phyloP scores from a whole-genome alignment of 768 basidiomycete species.

The Russula foetens region DNA sequence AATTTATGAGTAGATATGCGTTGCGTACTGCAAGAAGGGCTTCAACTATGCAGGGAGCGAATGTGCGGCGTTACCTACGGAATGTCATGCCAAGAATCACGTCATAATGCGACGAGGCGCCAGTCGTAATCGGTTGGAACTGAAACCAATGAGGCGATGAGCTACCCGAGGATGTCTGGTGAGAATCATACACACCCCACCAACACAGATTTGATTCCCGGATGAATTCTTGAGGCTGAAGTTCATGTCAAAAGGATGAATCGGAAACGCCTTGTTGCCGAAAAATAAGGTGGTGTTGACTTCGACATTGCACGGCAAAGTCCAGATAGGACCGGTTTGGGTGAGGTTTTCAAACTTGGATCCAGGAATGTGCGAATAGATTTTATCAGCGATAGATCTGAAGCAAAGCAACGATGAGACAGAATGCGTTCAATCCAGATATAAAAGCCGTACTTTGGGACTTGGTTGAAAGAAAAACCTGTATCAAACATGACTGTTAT shows the following conservation, averaged over 20 bases:
- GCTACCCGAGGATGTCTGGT: not conserved
- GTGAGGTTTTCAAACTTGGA: constrained; percentile 39
- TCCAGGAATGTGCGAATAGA: constrained; percentile 49
- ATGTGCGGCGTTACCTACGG: constrained; percentile 33
- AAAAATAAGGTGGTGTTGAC: constrained; percentile 62
- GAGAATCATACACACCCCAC: constrained; percentile 33
- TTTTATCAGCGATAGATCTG: constrained; percentile 47
- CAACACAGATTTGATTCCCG: constrained; percentile 30
- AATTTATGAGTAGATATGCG: constrained; percentile 54
- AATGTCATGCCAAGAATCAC: constrained; percentile 70
- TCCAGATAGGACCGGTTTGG: constrained; percentile 43
- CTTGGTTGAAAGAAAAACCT: constrained; percentile 60
- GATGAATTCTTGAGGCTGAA: constrained; percentile 13
- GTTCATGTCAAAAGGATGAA: constrained; percentile 60
- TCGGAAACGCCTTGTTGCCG: constrained; percentile 44
- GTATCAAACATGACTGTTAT: constrained; percentile 60
- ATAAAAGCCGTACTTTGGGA: constrained; percentile 35
- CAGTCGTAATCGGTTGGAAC: constrained; percentile 63
- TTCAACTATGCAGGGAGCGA: not conserved
- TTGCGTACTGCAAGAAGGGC: constrained; percentile 45
- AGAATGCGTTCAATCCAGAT: constrained; percentile 4
- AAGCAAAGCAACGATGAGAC: constrained; percentile 6
- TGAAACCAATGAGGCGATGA: constrained; percentile 22
- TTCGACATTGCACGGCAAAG: constrained; percentile 53
- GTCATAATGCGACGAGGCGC: constrained; percentile 44